These are phyloP conservation scores for Aspergillus sp. DNA, from an alignment of 2,329 filamentous ascomycete species.

Conservation along the genomic window DNA sequence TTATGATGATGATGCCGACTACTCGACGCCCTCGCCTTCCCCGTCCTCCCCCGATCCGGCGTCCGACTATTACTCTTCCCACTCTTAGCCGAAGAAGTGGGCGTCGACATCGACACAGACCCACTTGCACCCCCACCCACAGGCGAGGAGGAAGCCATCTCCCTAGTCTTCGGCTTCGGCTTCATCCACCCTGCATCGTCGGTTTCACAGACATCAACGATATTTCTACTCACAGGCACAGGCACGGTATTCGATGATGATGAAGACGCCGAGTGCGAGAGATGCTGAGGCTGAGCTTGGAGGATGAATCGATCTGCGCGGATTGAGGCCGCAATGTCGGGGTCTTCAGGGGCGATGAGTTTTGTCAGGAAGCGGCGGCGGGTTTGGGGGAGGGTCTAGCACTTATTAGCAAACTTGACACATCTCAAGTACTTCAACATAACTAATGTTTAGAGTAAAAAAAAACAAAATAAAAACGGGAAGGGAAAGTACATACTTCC, in stretches of 20 bases:
- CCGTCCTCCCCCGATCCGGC: conserved; percentile 7
- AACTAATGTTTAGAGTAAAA: not conserved
- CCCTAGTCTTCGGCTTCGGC: conserved; percentile 1
- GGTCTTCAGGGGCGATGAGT: conserved; percentile 26
- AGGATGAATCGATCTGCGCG: conserved; percentile 23
- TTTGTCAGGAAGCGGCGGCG: conserved; percentile 32
- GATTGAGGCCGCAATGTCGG: conserved; percentile 19
- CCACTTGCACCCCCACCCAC: not conserved
- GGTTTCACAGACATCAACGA: conserved; percentile 17
- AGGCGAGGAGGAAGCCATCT: not conserved
- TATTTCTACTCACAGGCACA: not conserved
- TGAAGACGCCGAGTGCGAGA: conserved; percentile 1
- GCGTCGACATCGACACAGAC: conserved; percentile 6
- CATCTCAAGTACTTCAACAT: not conserved
- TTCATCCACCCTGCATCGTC: conserved; percentile 18
- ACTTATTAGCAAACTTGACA: not conserved
- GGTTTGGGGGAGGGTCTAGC: conserved; percentile 34
- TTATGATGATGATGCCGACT: conserved; percentile 1
- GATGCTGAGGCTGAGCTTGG: too few species aligned
- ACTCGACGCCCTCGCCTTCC: conserved; percentile 5
- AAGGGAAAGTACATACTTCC: conserved; percentile 20
- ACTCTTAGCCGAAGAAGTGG: not conserved
- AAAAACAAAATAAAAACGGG: not conserved
- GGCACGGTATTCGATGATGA: not conserved
- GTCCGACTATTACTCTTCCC: conserved; percentile 5